Percentiles rank a stretch among this genome's conserved stretches.
phyloP scores from a whole-genome alignment of 169 alveolate species.

The Plasmodium inui region DNA sequence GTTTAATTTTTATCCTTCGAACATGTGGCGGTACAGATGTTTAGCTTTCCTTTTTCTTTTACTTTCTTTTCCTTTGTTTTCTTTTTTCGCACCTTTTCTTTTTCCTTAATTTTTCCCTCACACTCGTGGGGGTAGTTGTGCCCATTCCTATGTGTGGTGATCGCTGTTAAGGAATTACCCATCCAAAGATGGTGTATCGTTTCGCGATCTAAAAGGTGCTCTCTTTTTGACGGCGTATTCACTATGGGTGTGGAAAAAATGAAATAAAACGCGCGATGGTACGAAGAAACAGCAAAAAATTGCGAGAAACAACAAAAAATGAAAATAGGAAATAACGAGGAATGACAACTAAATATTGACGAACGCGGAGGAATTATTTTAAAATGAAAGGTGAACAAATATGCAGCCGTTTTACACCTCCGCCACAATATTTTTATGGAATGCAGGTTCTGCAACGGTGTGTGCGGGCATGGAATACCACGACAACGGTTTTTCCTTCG shows the following conservation, averaged over 20 bases:
- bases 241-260: neutral
- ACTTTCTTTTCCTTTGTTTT: neutral
- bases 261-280: neutral
- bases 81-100: neutral
- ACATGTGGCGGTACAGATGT: neutral
- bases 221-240: neutral
- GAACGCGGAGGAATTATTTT: neutral
- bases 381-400: neutral
- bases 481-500: slow-evolving; percentile 35
- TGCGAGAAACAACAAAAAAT: too few species aligned
- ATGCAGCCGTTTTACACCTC: neutral
- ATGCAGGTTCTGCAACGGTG: slow-evolving; percentile 30
- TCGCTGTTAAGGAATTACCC: neutral
- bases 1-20: neutral
- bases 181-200: slow-evolving; percentile 2
- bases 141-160: neutral
- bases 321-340: neutral
- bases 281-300: slow-evolving; percentile 1
- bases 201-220: neutral
- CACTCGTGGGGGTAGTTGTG: neutral
- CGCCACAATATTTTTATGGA: neutral
- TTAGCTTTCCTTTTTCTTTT: neutral
- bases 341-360: neutral
- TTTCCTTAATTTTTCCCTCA: neutral
- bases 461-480: slow-evolving; percentile 3